A percentile compares a stretch with the other conserved stretches of the same genome.
Evolutionary conservation across 768 basidiomycete genomes (phyloP).

Genomic region (Glaciozyma martinii): DNA sequence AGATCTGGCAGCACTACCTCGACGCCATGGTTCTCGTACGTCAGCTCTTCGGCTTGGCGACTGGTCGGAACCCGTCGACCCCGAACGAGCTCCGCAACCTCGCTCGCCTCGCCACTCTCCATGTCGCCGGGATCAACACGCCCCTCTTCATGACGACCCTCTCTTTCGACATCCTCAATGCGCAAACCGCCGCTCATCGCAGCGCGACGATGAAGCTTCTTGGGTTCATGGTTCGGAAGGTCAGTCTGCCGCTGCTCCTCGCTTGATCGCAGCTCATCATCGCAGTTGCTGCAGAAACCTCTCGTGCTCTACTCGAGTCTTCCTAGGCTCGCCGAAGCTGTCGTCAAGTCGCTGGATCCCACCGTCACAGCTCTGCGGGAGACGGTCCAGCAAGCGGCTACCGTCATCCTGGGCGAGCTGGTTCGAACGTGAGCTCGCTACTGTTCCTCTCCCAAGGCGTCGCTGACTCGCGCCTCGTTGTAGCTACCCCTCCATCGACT

Average conservation of each 20-base stretch:
- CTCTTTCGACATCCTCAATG: conserved; percentile 70
- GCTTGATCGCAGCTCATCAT: background rate
- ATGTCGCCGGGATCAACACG: conserved; percentile 73
- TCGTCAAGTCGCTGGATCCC: conserved; percentile 92
- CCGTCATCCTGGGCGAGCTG: conserved; percentile 88
- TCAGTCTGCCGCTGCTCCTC: background rate
- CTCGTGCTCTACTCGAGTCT: conserved; percentile 73
- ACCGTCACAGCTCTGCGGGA: conserved; percentile 61
- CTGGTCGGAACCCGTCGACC: conserved; percentile 56
- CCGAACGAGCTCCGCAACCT: conserved; percentile 53
- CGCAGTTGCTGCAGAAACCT: conserved; percentile 53
- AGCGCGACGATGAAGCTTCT: conserved; percentile 86
- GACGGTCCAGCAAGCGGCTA: conserved; percentile 79
- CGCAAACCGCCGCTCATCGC: conserved; percentile 62
- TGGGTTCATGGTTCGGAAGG: conserved; percentile 83
- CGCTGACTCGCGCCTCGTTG: background rate
- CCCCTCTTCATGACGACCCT: conserved; percentile 90
- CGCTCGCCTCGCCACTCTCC: conserved; percentile 71
- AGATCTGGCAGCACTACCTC: conserved; percentile 87
- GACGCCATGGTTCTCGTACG: conserved; percentile 83
- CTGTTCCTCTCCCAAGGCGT: background rate
- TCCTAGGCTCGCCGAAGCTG: conserved; percentile 80
- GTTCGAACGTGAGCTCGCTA: conserved; percentile 64
- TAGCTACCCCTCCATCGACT: conserved; percentile 55
- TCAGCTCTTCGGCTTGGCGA: conserved; percentile 69